Evolutionary conservation across 2,329 filamentous ascomycete species (phyloP).

Genomic region (Herpotrichia juniperi): DNA sequence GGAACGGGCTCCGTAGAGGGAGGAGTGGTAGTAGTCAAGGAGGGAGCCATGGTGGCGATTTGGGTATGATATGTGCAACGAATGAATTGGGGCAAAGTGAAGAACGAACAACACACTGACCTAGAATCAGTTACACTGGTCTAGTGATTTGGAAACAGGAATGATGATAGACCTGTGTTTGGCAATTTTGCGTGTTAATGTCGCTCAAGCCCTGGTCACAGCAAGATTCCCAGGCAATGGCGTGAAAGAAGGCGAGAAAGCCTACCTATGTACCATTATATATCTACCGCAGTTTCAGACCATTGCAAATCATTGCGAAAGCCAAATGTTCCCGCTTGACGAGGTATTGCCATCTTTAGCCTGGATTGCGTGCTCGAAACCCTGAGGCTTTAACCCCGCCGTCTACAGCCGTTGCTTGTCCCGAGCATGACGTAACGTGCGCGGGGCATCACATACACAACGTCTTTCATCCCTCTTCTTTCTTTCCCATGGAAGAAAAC

Average conservation of each 20-base stretch:
- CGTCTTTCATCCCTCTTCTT: too few species aligned
- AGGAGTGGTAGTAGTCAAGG: constrained; percentile 45
- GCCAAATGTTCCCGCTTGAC: constrained; percentile 7
- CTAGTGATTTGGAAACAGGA: background rate
- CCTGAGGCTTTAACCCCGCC: constrained; percentile 9
- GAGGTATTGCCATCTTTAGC: constrained; percentile 12
- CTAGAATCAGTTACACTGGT: too few species aligned
- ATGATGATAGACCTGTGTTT: background rate
- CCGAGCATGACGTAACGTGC: constrained; percentile 1
- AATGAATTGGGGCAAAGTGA: background rate
- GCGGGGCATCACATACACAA: background rate
- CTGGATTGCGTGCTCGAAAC: constrained; percentile 15
- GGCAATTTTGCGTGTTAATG: too few species aligned
- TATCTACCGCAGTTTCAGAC: background rate
- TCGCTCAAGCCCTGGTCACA: background rate
- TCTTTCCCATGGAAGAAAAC: too few species aligned
- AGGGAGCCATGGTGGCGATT: constrained; percentile 44
- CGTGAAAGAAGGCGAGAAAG: background rate
- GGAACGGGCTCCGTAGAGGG: constrained; percentile 41
- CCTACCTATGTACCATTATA: background rate
- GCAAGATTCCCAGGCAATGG: background rate
- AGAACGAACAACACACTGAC: too few species aligned
- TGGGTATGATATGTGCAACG: background rate
- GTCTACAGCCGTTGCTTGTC: background rate
- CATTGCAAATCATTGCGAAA: constrained; percentile 1